Percentiles rank a stretch among this genome's conserved stretches.
Conservation (phyloP, 2,329 filamentous ascomycete species). For the Nothopassalora personata region DNA sequence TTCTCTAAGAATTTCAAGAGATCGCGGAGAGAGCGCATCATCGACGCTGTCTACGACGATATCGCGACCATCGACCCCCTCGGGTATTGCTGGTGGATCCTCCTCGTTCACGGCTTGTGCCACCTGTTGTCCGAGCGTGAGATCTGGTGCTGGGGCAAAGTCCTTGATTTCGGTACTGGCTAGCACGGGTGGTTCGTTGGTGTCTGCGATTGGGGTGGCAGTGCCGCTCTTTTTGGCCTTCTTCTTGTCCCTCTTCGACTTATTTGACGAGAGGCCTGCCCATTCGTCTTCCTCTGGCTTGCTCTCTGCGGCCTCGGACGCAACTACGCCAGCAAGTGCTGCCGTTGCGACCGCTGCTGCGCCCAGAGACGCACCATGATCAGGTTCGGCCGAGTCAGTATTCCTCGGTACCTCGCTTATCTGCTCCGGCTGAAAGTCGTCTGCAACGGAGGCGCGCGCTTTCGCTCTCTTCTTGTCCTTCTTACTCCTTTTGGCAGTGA, state of each 20-base stretch:
- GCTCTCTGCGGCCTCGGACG: neutral
- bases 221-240: slow-evolving; percentile 30
- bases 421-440: slow-evolving; percentile 3
- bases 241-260: slow-evolving; percentile 41
- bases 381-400: neutral
- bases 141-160: neutral
- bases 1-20: neutral
- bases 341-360: slow-evolving; percentile 9
- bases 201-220: slow-evolving; percentile 5
- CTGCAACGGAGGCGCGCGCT: slow-evolving; percentile 4
- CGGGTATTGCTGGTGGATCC: neutral
- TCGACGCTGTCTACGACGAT: neutral
- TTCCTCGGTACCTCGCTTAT: neutral
- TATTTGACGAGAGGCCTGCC: slow-evolving; percentile 24
- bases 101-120: neutral
- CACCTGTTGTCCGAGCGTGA: neutral
- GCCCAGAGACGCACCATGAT: neutral
- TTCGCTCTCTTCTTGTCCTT: slow-evolving; percentile 31
- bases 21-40: neutral
- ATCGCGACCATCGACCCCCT: neutral
- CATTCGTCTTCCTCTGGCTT: slow-evolving; percentile 18
- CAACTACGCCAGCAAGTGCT: slow-evolving; percentile 6
- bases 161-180: slow-evolving; percentile 4
- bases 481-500: slow-evolving; percentile 24
- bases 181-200: neutral